Conservation (phyloP, 176 grass and related monocot genomes). For the Tuctoria greenei region DNA sequence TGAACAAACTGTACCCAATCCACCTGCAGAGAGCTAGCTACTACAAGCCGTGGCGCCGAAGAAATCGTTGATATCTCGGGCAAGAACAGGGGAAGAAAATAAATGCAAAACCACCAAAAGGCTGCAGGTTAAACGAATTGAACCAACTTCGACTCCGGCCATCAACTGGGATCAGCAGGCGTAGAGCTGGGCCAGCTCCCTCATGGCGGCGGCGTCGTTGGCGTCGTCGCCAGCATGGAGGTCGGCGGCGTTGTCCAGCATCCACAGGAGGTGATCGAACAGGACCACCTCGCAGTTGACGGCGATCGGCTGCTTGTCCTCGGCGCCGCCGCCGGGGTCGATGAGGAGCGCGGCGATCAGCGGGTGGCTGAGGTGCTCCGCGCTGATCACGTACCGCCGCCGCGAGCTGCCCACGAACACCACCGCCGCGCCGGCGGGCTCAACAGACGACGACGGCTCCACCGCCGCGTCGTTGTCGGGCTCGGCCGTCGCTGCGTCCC, state of each 20-base stretch:
- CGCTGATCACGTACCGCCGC: conserved; percentile 69
- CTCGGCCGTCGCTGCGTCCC: conserved; percentile 7
- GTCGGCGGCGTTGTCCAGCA: conserved; percentile 67
- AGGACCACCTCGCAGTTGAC: conserved; percentile 90
- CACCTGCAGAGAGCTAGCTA: no score
- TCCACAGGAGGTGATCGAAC: conserved; percentile 94
- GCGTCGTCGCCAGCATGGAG: no score
- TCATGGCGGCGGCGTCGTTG: conserved; percentile 40
- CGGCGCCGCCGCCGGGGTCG: neutral
- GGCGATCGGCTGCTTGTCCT: neutral
- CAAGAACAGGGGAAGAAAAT: neutral
- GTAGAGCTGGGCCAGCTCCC: conserved; percentile 82
- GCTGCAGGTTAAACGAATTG: neutral
- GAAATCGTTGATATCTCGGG: neutral
- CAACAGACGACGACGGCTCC: neutral
- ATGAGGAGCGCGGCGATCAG: conserved; percentile 69
- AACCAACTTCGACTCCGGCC: neutral
- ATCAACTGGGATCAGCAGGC: conserved; percentile 28
- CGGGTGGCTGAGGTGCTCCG: conserved; percentile 72
- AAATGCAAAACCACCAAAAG: neutral
- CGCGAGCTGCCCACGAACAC: conserved; percentile 79
- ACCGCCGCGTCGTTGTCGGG: neutral
- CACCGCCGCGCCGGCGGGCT: conserved; percentile 15
- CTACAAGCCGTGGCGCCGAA: neutral
- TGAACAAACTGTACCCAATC: neutral